Conservation (phyloP, 2,329 filamentous ascomycete genomes). For the Arthrobotrys sinensis region DNA sequence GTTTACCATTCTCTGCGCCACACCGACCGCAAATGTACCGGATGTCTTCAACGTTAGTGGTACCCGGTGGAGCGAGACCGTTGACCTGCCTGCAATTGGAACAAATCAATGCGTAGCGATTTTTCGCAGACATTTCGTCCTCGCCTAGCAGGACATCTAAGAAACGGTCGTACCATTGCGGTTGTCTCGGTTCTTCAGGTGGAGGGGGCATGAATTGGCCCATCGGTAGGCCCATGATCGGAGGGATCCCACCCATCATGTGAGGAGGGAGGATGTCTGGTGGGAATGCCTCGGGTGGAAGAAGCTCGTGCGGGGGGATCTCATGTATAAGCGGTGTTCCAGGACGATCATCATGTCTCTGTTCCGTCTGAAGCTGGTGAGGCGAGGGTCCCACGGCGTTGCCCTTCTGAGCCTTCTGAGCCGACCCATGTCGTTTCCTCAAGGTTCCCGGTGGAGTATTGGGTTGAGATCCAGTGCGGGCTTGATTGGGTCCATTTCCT, state of each 20-base stretch:
- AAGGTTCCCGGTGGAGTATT: conserved; percentile 61
- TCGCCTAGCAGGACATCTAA: conserved; percentile 93
- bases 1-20: conserved; percentile 84
- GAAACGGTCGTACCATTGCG: conserved; percentile 94
- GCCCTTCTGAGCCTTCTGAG: conserved; percentile 59
- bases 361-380: conserved; percentile 11
- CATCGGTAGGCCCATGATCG: conserved; percentile 51
- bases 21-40: conserved; percentile 92
- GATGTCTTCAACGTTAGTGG: conserved; percentile 81
- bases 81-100: conserved; percentile 87
- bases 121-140: conserved; percentile 92
- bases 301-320: conserved; percentile 12
- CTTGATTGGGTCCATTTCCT: conserved; percentile 27
- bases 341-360: conserved; percentile 26
- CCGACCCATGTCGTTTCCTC: conserved; percentile 62
- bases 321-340: conserved; percentile 35
- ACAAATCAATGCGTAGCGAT: conserved; percentile 90
- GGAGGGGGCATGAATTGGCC: conserved; percentile 63
- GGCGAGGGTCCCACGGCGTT: background rate
- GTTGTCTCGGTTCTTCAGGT: conserved; percentile 65
- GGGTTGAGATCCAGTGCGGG: conserved; percentile 34
- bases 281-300: conserved; percentile 62
- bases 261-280: conserved; percentile 43
- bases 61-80: conserved; percentile 92
- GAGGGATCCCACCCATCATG: conserved; percentile 34